Evolutionary conservation across 2,329 filamentous ascomycete genomes (phyloP), one percentile per base, ranked within the genome.

Genomic region (Epichloe typhina): DNA sequence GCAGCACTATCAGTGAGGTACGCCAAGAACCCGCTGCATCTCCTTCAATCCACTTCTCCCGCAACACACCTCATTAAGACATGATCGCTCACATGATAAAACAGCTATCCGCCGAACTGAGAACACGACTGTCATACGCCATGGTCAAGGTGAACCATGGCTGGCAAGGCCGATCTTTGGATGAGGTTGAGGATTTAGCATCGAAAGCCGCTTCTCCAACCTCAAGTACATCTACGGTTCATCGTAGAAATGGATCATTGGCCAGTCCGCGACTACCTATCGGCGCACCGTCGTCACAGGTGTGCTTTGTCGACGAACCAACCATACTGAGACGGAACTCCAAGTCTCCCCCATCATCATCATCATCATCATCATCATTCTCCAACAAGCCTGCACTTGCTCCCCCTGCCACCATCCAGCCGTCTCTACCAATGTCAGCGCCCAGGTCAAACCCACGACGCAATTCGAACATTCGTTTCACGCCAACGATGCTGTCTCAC

Each of bases 91-190:
- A 57, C 54, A 19, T 42, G 45, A 36, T 40, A 2, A 63, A 88
- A 19, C 64, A 89, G 85, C 71, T 88, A 50, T 88, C 87, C 40
- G 79, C 83, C 50, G 86, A 91, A 62, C 76, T 97, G 49, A 85
- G 84, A 62, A 83, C 88, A 47, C 85, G 88, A 59, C 76, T 97
- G 31, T 88, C 88, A 6, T 96, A 96, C 66, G 91, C 91, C 56
- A 93, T 95, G 78, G 78, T 94, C 63, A 96, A 95, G 67, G 86
- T 96, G 40, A 88, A 88, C 63, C 83, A 94, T 62, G 88, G 88
- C 52, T 93, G 89, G 84, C 86, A 95, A 67, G 77, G 83, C 47
- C 82, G 84, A 55, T 82, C 81, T 17, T 80, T 93, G 52, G 82
- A 85, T 50, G 86, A 91, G 66, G 79, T 91, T 33, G 88, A 91